These are phyloP conservation scores for Ogataea kodamae DNA, from an alignment of 805 yeast genomes.

Conservation along the genomic window DNA sequence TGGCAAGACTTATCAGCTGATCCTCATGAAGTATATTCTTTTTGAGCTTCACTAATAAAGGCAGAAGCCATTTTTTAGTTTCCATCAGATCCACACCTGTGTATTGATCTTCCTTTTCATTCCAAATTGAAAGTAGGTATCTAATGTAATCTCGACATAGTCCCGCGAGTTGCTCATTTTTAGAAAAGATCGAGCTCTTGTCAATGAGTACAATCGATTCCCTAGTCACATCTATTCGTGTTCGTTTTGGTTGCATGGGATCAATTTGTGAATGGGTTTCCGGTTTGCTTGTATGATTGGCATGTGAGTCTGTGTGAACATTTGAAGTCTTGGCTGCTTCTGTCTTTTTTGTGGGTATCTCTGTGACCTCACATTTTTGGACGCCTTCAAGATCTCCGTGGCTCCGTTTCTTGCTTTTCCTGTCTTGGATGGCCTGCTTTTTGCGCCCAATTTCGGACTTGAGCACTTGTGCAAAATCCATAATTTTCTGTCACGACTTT, in stretches of 20 bases:
- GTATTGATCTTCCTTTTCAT: constrained; percentile 15
- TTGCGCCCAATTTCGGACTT: constrained; percentile 47
- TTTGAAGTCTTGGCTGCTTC: neutral
- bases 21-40: constrained; percentile 37
- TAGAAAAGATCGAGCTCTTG: constrained; percentile 34
- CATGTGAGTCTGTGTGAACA: neutral
- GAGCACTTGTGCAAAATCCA: constrained; percentile 48
- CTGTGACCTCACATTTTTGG: neutral
- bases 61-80: constrained; percentile 47
- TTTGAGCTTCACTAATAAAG: constrained; percentile 53
- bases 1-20: constrained; percentile 51
- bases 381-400: constrained; percentile 5
- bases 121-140: constrained; percentile 40
- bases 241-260: neutral
- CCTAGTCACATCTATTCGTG: neutral
- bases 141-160: constrained; percentile 50
- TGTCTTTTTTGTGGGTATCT: too few species aligned
- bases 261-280: neutral
- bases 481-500: constrained; percentile 21
- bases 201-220: constrained; percentile 17
- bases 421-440: constrained; percentile 8
- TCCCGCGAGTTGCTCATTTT: constrained; percentile 31
- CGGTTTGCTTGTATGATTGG: neutral
- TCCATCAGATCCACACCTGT: constrained; percentile 35
- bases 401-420: neutral